Percentiles rank a stretch among this genome's conserved stretches.
These are phyloP conservation scores for Kwoniella botswanensis DNA, from an alignment of 768 basidiomycete genomes.

Conservation along the genomic window DNA sequence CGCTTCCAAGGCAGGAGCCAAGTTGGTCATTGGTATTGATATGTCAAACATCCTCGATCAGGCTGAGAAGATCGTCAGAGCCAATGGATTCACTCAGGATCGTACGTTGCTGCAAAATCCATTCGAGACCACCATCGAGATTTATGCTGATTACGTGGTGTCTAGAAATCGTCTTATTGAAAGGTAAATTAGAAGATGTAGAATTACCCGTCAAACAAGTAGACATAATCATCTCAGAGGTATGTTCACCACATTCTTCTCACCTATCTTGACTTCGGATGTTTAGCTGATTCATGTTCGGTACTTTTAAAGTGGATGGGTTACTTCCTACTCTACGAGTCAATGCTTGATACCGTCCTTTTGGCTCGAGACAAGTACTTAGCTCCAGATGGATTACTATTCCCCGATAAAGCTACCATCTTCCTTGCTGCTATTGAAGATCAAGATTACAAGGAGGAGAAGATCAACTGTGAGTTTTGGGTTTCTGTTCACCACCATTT, in stretches of 20 bases:
- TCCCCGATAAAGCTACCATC: slow-evolving; percentile 91
- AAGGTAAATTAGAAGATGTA: slow-evolving; percentile 95
- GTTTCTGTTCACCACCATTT: too few species aligned
- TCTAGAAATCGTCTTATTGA: slow-evolving; percentile 88
- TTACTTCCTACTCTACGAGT: slow-evolving; percentile 98
- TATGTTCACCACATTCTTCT: slow-evolving; percentile 25
- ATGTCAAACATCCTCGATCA: slow-evolving; percentile 99
- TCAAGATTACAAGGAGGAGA: slow-evolving; percentile 99
- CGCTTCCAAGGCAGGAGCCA: slow-evolving; percentile 92
- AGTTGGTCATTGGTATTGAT: slow-evolving; percentile 95
- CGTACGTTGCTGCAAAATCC: slow-evolving; percentile 64
- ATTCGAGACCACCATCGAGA: not conserved
- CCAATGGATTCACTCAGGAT: slow-evolving; percentile 88
- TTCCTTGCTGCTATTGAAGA: slow-evolving; percentile 98
- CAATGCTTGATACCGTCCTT: slow-evolving; percentile 98
- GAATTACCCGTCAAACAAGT: slow-evolving; percentile 86
- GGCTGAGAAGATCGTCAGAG: slow-evolving; percentile 93
- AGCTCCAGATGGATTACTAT: slow-evolving; percentile 82
- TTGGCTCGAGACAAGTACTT: slow-evolving; percentile 96
- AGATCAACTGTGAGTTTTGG: slow-evolving; percentile 86
- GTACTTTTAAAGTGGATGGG: slow-evolving; percentile 79
- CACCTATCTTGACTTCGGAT: slow-evolving; percentile 1
- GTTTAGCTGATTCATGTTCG: not conserved
- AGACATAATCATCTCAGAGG: slow-evolving; percentile 97
- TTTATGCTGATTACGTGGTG: not conserved